Evolutionary conservation across 2,329 filamentous ascomycete genomes (phyloP), one percentile per base, ranked within the genome.

Genomic region (Fusarium sp.): DNA sequence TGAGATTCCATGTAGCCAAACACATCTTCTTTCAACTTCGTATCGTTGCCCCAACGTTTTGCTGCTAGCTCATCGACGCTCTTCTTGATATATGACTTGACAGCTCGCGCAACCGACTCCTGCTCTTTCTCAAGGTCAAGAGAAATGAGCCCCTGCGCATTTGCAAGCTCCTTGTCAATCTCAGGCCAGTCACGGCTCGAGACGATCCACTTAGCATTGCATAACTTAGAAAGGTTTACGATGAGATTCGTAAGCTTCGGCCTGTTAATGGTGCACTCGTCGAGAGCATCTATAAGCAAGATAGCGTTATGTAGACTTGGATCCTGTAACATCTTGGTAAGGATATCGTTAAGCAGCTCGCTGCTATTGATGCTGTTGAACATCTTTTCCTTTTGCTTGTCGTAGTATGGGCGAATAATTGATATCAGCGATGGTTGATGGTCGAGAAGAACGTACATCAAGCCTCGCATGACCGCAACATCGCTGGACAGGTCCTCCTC

Each of bases 101-200:
- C 45, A 7, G 27, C 45, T 1, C 1, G 20, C 0, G 45, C n/a
- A 0, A 49, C 2, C 0, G 27, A 1, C 1, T 31, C 45, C 0
- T 13, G 20, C 0, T 49, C 14, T 9, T 17, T 0, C 1, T 31
- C 20, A 17, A 49, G 27, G 14, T 22, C 3, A 0, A 49, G 10
- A 5, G 25, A 25, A 25, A 25, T 25, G 4, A 25, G 25, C 25
- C 25, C 4, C 25, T 25, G 25, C 25, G 25, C 25, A 25, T 25
- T 25, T 25, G 25, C 25, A 25, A 54, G 7, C 0, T 54, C 36
- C 0, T 54, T 10, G 0, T 0, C 2, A 0, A 54, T 41, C 1
- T 29, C 27, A 1, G 50, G 50, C 50, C 50, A 54, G 7, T 18
- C 2, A 2, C 50, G 36, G 0, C 50, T 54, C 0, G 50, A 54